phyloP scores from a whole-genome alignment of 2,329 filamentous ascomycete species.

The Davidsoniella eucalypti region DNA sequence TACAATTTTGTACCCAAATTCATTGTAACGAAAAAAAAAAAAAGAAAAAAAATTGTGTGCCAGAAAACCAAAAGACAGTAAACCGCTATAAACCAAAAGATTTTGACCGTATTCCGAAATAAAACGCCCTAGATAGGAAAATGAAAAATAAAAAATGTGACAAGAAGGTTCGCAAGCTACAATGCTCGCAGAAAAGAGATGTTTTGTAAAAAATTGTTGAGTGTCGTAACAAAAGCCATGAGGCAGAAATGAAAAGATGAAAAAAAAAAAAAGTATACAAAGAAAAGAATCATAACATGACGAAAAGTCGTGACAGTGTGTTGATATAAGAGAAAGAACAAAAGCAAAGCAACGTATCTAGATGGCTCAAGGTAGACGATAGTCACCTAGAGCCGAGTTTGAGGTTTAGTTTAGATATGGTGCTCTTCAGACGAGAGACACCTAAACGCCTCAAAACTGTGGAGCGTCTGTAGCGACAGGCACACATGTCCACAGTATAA shows the following conservation, averaged over 20 bases:
- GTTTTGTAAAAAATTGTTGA: background rate
- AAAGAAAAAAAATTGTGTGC: background rate
- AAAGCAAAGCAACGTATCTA: no score
- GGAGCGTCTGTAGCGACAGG: no score
- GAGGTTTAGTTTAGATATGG: no score
- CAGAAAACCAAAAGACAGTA: background rate
- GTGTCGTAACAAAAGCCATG: background rate
- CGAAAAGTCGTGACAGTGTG: no score
- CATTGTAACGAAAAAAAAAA: no score
- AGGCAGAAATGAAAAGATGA: slow-evolving; percentile 1
- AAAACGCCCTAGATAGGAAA: background rate
- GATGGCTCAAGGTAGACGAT: no score
- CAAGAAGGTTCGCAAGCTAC: background rate
- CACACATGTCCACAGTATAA: no score
- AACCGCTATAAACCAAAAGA: background rate
- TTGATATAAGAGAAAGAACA: no score
- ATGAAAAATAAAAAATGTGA: background rate
- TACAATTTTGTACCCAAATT: no score
- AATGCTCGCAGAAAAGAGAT: background rate
- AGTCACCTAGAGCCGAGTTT: no score
- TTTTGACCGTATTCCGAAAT: background rate
- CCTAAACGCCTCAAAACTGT: no score
- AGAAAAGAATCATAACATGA: slow-evolving; percentile 5
- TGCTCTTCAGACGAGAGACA: no score
- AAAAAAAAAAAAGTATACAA: slow-evolving; percentile 4